phyloP scores from a whole-genome alignment of 139 green algal genomes.

The Chloropicon primus region DNA sequence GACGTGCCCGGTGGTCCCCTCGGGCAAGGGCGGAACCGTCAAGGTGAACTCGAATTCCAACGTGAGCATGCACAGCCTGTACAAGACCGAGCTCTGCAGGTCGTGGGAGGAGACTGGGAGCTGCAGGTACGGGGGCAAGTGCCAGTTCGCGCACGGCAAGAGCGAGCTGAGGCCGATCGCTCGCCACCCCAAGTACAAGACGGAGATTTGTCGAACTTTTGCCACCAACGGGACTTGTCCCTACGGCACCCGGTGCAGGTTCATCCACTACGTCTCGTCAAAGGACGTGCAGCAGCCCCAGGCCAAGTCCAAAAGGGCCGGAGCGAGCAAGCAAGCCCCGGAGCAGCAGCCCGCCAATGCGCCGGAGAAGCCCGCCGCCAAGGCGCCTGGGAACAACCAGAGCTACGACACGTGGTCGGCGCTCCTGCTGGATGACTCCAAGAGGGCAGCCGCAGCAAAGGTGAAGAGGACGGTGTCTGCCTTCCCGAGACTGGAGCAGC shows the following conservation, averaged over 20 bases:
- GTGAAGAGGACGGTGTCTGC: neutral
- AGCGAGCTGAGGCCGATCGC: slow-evolving; percentile 61
- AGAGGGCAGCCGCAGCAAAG: neutral
- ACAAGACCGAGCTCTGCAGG: slow-evolving; percentile 83
- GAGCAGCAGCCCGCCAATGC: neutral
- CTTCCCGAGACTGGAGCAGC: neutral
- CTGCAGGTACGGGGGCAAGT: slow-evolving; percentile 75
- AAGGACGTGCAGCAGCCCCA: neutral
- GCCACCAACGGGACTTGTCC: slow-evolving; percentile 51
- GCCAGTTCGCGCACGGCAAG: slow-evolving; percentile 78
- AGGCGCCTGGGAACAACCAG: too few species aligned
- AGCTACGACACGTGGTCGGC: neutral
- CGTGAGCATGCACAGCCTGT: slow-evolving; percentile 5
- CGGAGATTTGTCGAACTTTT: slow-evolving; percentile 66
- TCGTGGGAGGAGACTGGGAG: slow-evolving; percentile 59
- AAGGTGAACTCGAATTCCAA: neutral
- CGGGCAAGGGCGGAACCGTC: neutral
- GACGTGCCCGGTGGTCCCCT: too few species aligned
- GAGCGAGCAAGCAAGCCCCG: too few species aligned
- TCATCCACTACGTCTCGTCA: slow-evolving; percentile 40
- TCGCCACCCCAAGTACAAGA: slow-evolving; percentile 84
- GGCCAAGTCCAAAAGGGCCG: too few species aligned
- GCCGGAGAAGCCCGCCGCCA: too few species aligned
- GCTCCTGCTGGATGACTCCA: neutral
- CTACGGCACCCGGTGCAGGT: slow-evolving; percentile 76